phyloP scores from a whole-genome alignment of 2,329 filamentous ascomycete species.

The Huntiella omanensis region DNA sequence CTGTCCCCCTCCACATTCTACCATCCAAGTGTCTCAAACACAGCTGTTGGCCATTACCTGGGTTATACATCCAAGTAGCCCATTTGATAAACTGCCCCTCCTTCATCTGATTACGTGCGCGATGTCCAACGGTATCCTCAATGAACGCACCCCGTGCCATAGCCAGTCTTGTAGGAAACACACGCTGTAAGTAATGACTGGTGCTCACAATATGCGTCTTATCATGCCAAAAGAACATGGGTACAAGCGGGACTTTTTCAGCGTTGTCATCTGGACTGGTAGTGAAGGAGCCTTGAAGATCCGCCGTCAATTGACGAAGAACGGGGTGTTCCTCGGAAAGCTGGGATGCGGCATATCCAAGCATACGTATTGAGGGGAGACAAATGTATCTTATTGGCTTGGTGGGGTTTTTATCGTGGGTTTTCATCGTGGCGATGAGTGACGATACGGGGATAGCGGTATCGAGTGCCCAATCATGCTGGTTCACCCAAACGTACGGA shows the following conservation, averaged over 20 bases:
- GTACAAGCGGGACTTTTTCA: slow-evolving; percentile 26
- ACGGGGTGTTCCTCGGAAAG: slow-evolving; percentile 25
- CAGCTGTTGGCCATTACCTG: slow-evolving; percentile 24
- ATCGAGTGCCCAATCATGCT: slow-evolving; percentile 35
- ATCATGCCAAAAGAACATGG: slow-evolving; percentile 40
- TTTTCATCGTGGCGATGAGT: slow-evolving; percentile 28
- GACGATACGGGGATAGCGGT: slow-evolving; percentile 25
- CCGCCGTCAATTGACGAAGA: slow-evolving; percentile 23
- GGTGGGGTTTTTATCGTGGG: slow-evolving; percentile 15
- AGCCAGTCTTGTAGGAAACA: slow-evolving; percentile 31
- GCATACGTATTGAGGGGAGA: slow-evolving; percentile 31
- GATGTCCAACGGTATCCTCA: slow-evolving; percentile 35
- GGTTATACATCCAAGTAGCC: slow-evolving; percentile 38
- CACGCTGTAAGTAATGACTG: slow-evolving; percentile 28
- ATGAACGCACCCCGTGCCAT: slow-evolving; percentile 35
- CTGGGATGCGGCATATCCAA: slow-evolving; percentile 29
- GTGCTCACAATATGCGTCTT: slow-evolving; percentile 34
- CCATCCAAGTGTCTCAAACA: slow-evolving; percentile 33
- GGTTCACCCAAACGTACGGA: slow-evolving; percentile 36
- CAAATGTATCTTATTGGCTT: slow-evolving; percentile 33
- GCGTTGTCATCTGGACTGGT: background rate
- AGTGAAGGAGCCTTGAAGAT: slow-evolving; percentile 19
- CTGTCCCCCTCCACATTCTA: slow-evolving; percentile 27
- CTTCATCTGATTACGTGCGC: slow-evolving; percentile 37
- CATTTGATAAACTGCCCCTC: slow-evolving; percentile 30